A percentile compares a stretch with the other conserved stretches of the same genome.
Evolutionary conservation across 1,284 basidiomycete species (phyloP).

Genomic region (Ustilago bromivora): DNA sequence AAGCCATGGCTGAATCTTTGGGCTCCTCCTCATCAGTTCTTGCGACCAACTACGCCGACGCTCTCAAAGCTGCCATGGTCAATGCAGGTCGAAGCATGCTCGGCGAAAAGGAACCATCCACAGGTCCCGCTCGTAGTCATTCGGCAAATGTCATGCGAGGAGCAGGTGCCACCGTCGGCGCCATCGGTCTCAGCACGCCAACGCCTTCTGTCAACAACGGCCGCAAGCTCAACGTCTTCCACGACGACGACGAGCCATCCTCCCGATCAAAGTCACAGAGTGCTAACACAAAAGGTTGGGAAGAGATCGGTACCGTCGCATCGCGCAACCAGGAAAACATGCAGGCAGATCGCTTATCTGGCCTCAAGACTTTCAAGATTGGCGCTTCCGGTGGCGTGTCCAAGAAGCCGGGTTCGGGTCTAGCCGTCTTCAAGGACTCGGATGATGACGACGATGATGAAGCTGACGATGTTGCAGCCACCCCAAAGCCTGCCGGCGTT

Average conservation of each 20-base stretch:
- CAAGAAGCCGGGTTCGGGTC: slow-evolving; percentile 49
- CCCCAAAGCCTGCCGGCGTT: slow-evolving; percentile 50
- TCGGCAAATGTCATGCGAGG: slow-evolving; percentile 48
- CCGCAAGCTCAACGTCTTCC: slow-evolving; percentile 56
- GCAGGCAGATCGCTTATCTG: slow-evolving; percentile 39
- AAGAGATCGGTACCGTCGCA: slow-evolving; percentile 49
- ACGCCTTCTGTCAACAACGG: slow-evolving; percentile 50
- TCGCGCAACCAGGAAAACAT: slow-evolving; percentile 60
- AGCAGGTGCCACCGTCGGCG: slow-evolving; percentile 25
- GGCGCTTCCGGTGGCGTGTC: slow-evolving; percentile 44
- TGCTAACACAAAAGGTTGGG: slow-evolving; percentile 48
- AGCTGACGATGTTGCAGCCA: slow-evolving; percentile 42
- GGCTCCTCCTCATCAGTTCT: slow-evolving; percentile 12
- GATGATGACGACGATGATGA: slow-evolving; percentile 71
- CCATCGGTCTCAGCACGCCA: slow-evolving; percentile 26
- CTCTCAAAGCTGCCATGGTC: slow-evolving; percentile 61
- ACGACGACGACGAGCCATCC: slow-evolving; percentile 35
- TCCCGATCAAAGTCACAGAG: slow-evolving; percentile 19
- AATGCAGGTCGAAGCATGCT: slow-evolving; percentile 62
- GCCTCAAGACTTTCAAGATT: slow-evolving; percentile 39
- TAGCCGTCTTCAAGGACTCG: slow-evolving; percentile 68
- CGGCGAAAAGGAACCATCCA: slow-evolving; percentile 49
- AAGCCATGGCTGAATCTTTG: slow-evolving; percentile 20
- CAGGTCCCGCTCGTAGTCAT: slow-evolving; percentile 43
- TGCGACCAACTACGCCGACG: slow-evolving; percentile 47